Base-by-base conservation (phyloP, 225 moss, liverwort and hornwort species). In the Marchantia polymorpha region DNA sequence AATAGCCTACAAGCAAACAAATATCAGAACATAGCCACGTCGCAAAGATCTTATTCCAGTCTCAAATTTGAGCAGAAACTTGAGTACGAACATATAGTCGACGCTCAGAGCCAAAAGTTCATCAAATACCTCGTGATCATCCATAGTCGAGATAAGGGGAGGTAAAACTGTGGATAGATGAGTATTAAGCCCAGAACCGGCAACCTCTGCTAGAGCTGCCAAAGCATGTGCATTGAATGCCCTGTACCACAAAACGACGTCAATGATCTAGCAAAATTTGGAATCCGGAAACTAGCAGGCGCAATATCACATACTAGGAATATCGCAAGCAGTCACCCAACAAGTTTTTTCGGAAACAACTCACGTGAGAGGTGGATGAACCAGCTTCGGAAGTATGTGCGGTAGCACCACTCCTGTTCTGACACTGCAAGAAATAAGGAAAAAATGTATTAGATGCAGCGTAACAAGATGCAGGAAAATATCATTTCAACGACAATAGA, bases 201-300 rank as follows among this genome's bases (percentile, higher is more conserved):
- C 99, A 73, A 99, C 99, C 82, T 99, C 99, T 79, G 99, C 99
- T 66, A 99, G 89, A 19, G 99, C 99, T 83, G 95, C 99, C 56
- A 99, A 82, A 19, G 99, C 99, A 83, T 99, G 93, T 63, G 99
- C 95, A 84, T 99, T 99, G 83, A 95, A 99, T 77, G 95, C 90
- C 82, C 96, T 96, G 90, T 79, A 81, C 16, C 65, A 78, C 59
- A 19, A 75, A 4, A 46, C 52, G 59, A 15, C 56, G 52, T 81
- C 78, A 81, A 51, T 26, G 6, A 54, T 31, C 12, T 63, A 22
- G 30, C 46, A 48, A 49, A 22, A 46, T 54, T 26, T 53, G 0
- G 27, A 27, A 74, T 30, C 9, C 47, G 48, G 22, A 69, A 26
- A 29, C 29, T 27, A 30, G 2, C 19, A 56, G 9, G 56, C 56